Evolutionary conservation across 1,139 yeast genomes (phyloP), one percentile per base, ranked within the genome.

Genomic region (Hansenula sp.): DNA sequence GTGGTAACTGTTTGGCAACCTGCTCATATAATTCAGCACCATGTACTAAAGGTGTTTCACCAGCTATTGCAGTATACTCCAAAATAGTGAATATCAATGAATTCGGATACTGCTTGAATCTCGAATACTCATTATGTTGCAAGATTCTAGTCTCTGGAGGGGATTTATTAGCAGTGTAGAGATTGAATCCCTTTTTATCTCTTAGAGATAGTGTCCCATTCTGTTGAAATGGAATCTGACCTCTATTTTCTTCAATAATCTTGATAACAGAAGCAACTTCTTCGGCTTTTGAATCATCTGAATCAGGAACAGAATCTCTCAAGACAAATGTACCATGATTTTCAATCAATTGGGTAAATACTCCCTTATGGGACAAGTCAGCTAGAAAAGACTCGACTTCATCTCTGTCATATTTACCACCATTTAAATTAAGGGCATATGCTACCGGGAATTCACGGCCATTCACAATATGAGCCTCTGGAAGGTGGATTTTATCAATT

Each of bases 101-200:
- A 4, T 51, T 45, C 7, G 68, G 67, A 37, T 44, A 58, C 26
- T 44, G 46, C 5, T 44, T 45, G 43, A 61, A 62, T 29, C 66
- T 42, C 1, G 65, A 59, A 37, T 57, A 62, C 33, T 63, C 64
- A 32, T 59, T 59, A 41, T 61, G 65, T 32, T 59, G 66, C 28
- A 46, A 50, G n/a, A 62, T 41, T 13, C 39, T 37, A 12, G 40
- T 42, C 8, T 43, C 46, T 1, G 57, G 43, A 2, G 60, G 56
- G 11, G 61, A 62, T 34, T 59, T 60, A 39, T 61, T 61, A 13
- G 65, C 66, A 1, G 64, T 60, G 31, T 52, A 52, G 3, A 63
- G 40, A 34, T 50, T 44, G 6, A 50, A 52, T 1, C 56, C 56
- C 8, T 57, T 46, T 16, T 54, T 50, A 13, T 54, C 52, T 42